These are phyloP conservation scores for Colletotrichum cuscutae DNA, from an alignment of 2,329 filamentous ascomycete genomes.

Conservation along the genomic window DNA sequence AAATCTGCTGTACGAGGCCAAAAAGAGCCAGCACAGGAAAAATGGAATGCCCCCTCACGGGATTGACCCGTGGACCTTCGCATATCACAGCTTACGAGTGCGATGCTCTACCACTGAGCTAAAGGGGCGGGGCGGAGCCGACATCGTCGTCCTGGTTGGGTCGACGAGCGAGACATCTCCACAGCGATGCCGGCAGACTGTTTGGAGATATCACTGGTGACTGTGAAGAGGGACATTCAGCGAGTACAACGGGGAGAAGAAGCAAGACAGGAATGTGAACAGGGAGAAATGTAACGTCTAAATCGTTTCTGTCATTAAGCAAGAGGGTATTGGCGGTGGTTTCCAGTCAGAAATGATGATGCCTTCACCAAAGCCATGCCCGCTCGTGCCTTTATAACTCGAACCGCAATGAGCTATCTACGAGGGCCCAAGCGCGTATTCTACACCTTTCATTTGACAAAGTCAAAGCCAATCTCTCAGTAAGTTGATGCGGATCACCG, in stretches of 20 bases:
- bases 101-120: constrained; percentile 34
- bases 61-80: constrained; percentile 34
- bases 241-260: background rate
- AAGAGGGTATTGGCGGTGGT: background rate
- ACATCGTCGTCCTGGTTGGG: background rate
- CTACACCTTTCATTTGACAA: background rate
- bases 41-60: constrained; percentile 25
- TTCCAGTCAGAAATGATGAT: background rate
- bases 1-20: background rate
- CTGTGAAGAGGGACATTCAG: background rate
- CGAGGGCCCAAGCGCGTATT: background rate
- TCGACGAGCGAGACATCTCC: background rate
- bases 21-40: background rate
- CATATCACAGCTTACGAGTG: constrained; percentile 28
- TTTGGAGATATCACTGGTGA: background rate
- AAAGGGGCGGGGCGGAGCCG: constrained; percentile 10
- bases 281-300: background rate
- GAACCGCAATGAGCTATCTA: background rate
- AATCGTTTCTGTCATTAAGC: background rate
- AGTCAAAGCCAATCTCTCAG: background rate
- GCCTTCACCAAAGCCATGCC: background rate
- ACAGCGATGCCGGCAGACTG: background rate
- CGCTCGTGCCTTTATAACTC: background rate
- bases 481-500: background rate
- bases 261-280: too few species aligned